Evolutionary conservation across 208 protist genomes (phyloP).

Genomic region (Crithidia mellificae): DNA sequence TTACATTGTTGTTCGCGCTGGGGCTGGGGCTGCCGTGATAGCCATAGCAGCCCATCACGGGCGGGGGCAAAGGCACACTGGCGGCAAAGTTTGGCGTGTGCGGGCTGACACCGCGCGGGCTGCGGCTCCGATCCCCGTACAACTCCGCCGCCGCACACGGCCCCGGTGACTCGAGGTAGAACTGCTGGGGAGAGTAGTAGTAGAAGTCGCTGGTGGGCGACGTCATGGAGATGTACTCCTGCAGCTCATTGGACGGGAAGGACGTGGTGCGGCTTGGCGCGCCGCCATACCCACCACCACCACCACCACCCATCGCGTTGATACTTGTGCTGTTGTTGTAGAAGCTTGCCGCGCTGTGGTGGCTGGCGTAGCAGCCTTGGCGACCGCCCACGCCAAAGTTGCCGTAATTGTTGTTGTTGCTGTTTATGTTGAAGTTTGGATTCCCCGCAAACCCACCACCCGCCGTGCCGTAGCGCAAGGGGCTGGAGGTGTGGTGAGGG

Average conservation of each 20-base stretch:
- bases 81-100: slow-evolving; percentile 1
- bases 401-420: too few relatives aligned
- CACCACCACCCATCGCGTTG: neutral
- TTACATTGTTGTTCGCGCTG: neutral
- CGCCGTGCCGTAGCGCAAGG: slow-evolving; percentile 1
- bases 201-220: slow-evolving; percentile 20
- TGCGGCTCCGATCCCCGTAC: neutral
- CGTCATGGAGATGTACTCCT: slow-evolving; percentile 22
- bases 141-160: slow-evolving; percentile 22
- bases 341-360: slow-evolving; percentile 16
- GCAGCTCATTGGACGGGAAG: slow-evolving; percentile 14
- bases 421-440: too few relatives aligned
- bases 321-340: neutral
- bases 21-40: neutral
- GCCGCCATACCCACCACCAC: neutral
- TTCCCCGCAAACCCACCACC: neutral
- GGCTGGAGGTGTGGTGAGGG: slow-evolving; percentile 6
- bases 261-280: neutral
- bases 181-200: slow-evolving; percentile 17
- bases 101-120: neutral
- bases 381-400: neutral
- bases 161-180: slow-evolving; percentile 25
- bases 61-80: neutral
- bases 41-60: neutral
- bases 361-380: slow-evolving; percentile 11